phyloP scores from a whole-genome alignment of 495 filamentous ascomycete genomes.

The Podospora tetraspora region DNA sequence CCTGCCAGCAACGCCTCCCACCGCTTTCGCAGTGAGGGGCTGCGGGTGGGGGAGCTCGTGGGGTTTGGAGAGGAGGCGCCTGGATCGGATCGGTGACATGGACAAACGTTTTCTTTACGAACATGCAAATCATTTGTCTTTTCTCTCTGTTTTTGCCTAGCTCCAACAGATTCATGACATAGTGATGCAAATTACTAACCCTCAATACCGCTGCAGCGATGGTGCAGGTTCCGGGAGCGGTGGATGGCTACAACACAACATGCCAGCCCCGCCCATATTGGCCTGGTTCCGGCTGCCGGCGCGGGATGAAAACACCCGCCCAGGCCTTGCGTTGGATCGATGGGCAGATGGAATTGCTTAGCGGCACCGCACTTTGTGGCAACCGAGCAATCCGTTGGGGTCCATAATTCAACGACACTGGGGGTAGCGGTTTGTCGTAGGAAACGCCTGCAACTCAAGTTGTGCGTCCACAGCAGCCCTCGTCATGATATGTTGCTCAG shows the following conservation, averaged over 20 bases:
- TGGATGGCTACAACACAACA: neutral
- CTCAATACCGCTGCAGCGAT: neutral
- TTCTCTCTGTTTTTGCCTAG: neutral
- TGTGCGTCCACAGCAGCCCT: neutral
- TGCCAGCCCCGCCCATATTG: neutral
- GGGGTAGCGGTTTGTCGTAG: neutral
- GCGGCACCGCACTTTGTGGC: neutral
- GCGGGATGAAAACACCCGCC: neutral
- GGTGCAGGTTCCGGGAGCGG: neutral
- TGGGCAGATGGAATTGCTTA: neutral
- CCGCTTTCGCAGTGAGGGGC: slow-evolving; percentile 1
- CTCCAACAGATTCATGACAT: neutral
- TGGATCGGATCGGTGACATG: neutral
- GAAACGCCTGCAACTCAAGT: neutral
- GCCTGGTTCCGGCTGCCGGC: neutral
- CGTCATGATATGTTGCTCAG: neutral
- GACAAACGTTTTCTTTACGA: neutral
- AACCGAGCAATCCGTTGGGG: neutral
- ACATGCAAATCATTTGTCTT: neutral
- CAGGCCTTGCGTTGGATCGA: neutral
- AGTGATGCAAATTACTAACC: neutral
- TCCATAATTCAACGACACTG: neutral
- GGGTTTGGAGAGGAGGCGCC: neutral
- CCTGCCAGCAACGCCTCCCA: slow-evolving; percentile 1
- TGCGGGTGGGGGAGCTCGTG: slow-evolving; percentile 7